These are phyloP conservation scores for Cardamine chenopodiifolia DNA, from an alignment of 345 rosid genomes.

Conservation along the genomic window DNA sequence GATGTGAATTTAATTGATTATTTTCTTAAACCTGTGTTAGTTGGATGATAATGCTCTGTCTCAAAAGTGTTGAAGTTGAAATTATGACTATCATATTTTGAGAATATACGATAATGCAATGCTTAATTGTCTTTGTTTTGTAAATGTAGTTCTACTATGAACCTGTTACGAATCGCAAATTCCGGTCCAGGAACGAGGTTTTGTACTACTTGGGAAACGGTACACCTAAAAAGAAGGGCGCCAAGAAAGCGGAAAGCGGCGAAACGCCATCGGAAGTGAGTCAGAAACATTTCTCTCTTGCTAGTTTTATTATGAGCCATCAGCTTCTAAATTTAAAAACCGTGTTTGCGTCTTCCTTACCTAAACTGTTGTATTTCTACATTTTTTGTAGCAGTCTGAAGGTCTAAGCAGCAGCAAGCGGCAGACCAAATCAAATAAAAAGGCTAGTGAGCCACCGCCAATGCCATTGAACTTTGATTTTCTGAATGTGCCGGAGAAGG, in stretches of 20 bases:
- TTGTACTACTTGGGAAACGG: constrained; percentile 44
- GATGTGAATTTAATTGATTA: not conserved
- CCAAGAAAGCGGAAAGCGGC: constrained; percentile 30
- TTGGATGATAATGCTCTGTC: not conserved
- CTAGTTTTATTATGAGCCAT: too few species aligned
- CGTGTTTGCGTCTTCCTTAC: constrained; percentile 5
- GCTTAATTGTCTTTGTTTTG: not conserved
- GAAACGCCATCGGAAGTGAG: constrained; percentile 46
- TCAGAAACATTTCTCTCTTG: not conserved
- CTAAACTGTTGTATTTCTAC: not conserved
- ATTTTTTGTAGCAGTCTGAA: constrained; percentile 44
- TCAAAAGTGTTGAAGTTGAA: constrained; percentile 1
- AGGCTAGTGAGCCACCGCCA: constrained; percentile 22
- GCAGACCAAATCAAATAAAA: constrained; percentile 14
- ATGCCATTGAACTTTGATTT: constrained; percentile 51
- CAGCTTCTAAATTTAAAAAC: too few species aligned
- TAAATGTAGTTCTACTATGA: constrained; percentile 45
- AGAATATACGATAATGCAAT: not conserved
- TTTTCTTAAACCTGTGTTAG: not conserved
- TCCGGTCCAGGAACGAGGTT: constrained; percentile 48
- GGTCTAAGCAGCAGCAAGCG: constrained; percentile 35
- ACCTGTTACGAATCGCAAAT: constrained; percentile 43
- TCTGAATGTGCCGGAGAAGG: constrained; percentile 51
- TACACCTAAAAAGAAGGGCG: constrained; percentile 13
- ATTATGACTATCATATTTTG: not conserved